phyloP scores from a whole-genome alignment of 352 stramenopile genomes.

The Aphanomyces cochlioides region DNA sequence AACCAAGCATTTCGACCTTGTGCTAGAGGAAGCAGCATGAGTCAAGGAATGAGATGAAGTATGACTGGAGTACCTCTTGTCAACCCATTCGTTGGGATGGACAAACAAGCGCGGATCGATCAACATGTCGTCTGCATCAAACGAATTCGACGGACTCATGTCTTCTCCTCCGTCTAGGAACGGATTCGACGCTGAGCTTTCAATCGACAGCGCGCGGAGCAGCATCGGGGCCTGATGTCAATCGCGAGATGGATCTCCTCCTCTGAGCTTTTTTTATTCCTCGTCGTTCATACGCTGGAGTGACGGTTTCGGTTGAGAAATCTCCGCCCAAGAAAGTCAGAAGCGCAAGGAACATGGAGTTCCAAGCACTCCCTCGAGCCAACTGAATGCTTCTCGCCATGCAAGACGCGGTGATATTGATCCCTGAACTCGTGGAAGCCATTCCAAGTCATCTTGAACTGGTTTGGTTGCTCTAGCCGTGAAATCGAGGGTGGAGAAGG shows the following conservation, averaged over 20 bases:
- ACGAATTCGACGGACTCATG: not conserved
- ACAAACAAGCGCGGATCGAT: conserved; percentile 68
- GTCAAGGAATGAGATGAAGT: not conserved
- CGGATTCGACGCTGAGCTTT: not conserved
- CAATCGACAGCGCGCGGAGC: not conserved
- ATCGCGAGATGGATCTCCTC: not conserved
- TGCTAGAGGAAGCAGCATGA: conserved; percentile 22
- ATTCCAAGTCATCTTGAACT: too few relatives aligned
- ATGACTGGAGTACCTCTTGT: conserved; percentile 30
- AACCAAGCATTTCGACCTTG: conserved; percentile 53
- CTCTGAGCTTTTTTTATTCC: not conserved
- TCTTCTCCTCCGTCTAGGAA: not conserved
- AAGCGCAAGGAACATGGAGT: too few relatives aligned
- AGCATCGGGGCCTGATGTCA: conserved; percentile 1
- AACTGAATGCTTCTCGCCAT: too few relatives aligned
- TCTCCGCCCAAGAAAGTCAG: too few relatives aligned
- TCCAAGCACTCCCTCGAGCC: too few relatives aligned
- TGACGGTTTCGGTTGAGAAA: too few relatives aligned
- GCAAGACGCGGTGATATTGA: too few relatives aligned
- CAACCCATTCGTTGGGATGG: conserved; percentile 49
- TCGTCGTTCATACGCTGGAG: too few relatives aligned
- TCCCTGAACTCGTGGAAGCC: too few relatives aligned
- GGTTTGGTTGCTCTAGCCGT: too few relatives aligned
- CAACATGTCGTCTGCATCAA: conserved; percentile 33
- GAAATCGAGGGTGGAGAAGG: too few relatives aligned